These are phyloP conservation scores for Mycocalia duriaeana DNA, from an alignment of 1,284 basidiomycete species.

Conservation along the genomic window DNA sequence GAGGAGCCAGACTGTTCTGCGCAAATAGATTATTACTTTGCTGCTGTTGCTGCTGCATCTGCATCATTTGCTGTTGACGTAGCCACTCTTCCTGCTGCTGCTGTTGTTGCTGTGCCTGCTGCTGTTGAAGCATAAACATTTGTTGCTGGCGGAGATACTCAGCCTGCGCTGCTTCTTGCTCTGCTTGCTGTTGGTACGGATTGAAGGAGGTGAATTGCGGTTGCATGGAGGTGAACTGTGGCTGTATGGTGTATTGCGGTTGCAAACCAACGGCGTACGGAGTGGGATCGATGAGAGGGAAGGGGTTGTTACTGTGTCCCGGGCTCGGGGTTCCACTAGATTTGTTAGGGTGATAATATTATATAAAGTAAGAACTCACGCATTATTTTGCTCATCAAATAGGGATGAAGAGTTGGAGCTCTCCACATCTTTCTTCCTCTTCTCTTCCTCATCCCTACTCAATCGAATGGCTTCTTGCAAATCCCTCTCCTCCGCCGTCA, in stretches of 20 bases:
- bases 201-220: constrained; percentile 91
- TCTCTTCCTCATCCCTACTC: constrained; percentile 85
- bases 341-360: not conserved
- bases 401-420: constrained; percentile 72
- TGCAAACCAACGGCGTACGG: constrained; percentile 56
- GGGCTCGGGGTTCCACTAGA: constrained; percentile 23
- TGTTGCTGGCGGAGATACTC: constrained; percentile 75
- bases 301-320: constrained; percentile 41
- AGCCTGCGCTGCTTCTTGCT: constrained; percentile 77
- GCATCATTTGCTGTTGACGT: constrained; percentile 60
- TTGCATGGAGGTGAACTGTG: constrained; percentile 43
- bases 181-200: constrained; percentile 92
- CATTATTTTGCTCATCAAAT: constrained; percentile 82
- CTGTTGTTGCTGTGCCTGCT: constrained; percentile 46
- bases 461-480: constrained; percentile 74
- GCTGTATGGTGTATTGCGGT: constrained; percentile 53
- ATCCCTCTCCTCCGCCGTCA: constrained; percentile 73
- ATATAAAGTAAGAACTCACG: constrained; percentile 36
- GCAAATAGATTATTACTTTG: constrained; percentile 46
- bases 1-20: constrained; percentile 51
- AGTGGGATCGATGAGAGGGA: constrained; percentile 66
- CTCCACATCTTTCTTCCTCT: constrained; percentile 64
- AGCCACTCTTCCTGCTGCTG: constrained; percentile 61
- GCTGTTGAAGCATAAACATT: constrained; percentile 53
- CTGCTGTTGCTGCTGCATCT: constrained; percentile 51